Percentiles rank a stretch among this genome's conserved stretches.
Evolutionary conservation across 139 green algal genomes (phyloP).

Genomic region (Chara braunii): DNA sequence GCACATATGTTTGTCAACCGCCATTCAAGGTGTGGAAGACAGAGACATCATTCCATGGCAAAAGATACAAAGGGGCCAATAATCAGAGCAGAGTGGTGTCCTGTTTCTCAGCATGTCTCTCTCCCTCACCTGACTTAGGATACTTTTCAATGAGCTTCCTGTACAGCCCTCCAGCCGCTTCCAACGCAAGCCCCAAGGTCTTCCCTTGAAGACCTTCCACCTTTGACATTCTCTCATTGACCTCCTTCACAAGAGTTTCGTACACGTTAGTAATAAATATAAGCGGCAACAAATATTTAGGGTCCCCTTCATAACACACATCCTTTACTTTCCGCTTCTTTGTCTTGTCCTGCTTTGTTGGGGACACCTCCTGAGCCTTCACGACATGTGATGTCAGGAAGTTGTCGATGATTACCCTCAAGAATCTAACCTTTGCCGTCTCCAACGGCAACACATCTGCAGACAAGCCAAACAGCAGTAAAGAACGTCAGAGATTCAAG

Average conservation of each 20-base stretch:
- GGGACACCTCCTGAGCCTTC: background rate
- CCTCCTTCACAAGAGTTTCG: conserved; percentile 26
- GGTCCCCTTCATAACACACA: conserved; percentile 25
- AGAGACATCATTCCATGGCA: no score
- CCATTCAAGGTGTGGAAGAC: no score
- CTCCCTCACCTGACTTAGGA: conserved; percentile 26
- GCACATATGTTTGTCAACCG: no score
- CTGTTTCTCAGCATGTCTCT: no score
- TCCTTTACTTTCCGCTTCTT: conserved; percentile 30
- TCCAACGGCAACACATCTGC: conserved; percentile 35
- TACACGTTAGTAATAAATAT: conserved; percentile 32
- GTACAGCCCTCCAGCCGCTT: conserved; percentile 22
- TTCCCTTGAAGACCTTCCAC: conserved; percentile 17
- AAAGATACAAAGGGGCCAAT: no score
- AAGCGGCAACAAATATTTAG: conserved; percentile 19
- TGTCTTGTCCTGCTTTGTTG: conserved; percentile 8
- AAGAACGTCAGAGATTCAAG: conserved; percentile 88
- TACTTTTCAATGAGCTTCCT: conserved; percentile 22
- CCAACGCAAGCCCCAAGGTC: conserved; percentile 25
- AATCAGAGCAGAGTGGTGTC: no score
- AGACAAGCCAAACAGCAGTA: conserved; percentile 88
- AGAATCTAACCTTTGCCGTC: conserved; percentile 17
- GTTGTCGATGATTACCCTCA: conserved; percentile 24
- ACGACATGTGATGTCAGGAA: conserved; percentile 31
- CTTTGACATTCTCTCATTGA: conserved; percentile 23